Conservation (phyloP, 805 yeast genomes). For the Metschnikowia proteae region DNA sequence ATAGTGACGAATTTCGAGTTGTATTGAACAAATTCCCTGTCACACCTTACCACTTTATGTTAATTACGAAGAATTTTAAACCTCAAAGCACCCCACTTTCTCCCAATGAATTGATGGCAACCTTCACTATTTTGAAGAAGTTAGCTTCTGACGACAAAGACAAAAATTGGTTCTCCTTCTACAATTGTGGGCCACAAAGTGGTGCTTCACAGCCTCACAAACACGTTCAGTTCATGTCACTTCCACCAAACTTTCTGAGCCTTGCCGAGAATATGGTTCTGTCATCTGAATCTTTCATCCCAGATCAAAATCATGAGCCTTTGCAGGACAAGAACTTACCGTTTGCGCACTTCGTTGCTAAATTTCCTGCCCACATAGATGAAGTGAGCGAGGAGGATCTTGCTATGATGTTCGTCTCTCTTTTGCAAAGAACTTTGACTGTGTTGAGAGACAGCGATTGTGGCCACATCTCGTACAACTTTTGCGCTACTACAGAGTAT, state of each 20-base stretch:
- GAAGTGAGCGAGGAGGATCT: constrained; percentile 52
- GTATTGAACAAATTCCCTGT: constrained; percentile 87
- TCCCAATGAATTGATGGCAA: constrained; percentile 62
- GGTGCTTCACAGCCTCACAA: constrained; percentile 97
- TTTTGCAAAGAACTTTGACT: constrained; percentile 69
- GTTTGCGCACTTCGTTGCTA: constrained; percentile 80
- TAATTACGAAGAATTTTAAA: constrained; percentile 71
- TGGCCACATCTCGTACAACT: constrained; percentile 65
- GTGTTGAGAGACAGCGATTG: constrained; percentile 51
- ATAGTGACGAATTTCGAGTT: constrained; percentile 50
- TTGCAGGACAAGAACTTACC: constrained; percentile 58
- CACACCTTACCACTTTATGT: constrained; percentile 69
- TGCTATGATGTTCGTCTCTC: constrained; percentile 65
- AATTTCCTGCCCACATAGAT: constrained; percentile 43
- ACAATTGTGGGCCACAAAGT: constrained; percentile 80
- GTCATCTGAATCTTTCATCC: constrained; percentile 50
- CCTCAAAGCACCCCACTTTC: constrained; percentile 69
- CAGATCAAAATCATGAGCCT: constrained; percentile 54
- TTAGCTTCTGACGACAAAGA: constrained; percentile 38
- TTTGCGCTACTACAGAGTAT: constrained; percentile 78
- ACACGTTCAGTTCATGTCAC: constrained; percentile 79
- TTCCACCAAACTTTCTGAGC: constrained; percentile 57
- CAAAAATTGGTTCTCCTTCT: constrained; percentile 70
- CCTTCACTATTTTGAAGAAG: constrained; percentile 50
- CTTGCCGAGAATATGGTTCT: constrained; percentile 49